Evolutionary conservation across 192 early-diverging fungal genomes (phyloP).

Genomic region (Backusella morwellensis): DNA sequence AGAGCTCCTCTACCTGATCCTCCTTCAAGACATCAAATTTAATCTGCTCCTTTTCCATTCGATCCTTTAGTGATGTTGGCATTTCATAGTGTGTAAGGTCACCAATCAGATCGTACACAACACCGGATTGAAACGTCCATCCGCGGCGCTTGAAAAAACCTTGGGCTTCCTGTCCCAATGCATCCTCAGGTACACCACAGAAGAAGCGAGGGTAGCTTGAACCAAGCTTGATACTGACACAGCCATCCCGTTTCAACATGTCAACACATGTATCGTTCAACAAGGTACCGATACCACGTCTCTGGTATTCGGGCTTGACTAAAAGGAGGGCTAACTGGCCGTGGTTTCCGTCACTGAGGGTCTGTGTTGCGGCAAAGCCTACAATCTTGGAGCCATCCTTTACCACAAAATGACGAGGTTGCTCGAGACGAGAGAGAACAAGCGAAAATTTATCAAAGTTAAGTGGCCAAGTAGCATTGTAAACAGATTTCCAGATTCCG

Average conservation of each 20-base stretch:
- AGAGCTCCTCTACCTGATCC: conserved; percentile 17
- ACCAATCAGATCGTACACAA: conserved; percentile 27
- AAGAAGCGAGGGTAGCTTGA: conserved; percentile 41
- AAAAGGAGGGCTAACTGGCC: conserved; percentile 35
- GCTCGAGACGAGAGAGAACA: conserved; percentile 10
- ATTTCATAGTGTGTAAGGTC: conserved; percentile 31
- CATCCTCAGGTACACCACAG: conserved; percentile 31
- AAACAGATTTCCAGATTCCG: conserved; percentile 22
- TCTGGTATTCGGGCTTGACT: conserved; percentile 25
- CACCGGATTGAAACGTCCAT: conserved; percentile 12
- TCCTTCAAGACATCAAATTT: conserved; percentile 24
- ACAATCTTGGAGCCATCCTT: conserved; percentile 14
- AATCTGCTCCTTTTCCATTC: conserved; percentile 33
- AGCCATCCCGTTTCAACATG: conserved; percentile 2
- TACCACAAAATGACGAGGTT: conserved; percentile 23
- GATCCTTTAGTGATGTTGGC: conserved; percentile 12
- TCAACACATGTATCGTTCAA: conserved; percentile 26
- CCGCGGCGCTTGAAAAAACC: conserved; percentile 31
- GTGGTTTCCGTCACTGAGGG: not conserved
- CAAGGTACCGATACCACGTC: conserved; percentile 23
- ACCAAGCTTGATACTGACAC: conserved; percentile 18
- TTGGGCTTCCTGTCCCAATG: conserved; percentile 11
- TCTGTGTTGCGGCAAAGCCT: conserved; percentile 32
- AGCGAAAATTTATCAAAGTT: conserved; percentile 4
- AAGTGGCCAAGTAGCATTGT: conserved; percentile 21